Base-by-base conservation (phyloP, 192 early-diverging fungal genomes). In the Tieghemiomyces parasiticus region DNA sequence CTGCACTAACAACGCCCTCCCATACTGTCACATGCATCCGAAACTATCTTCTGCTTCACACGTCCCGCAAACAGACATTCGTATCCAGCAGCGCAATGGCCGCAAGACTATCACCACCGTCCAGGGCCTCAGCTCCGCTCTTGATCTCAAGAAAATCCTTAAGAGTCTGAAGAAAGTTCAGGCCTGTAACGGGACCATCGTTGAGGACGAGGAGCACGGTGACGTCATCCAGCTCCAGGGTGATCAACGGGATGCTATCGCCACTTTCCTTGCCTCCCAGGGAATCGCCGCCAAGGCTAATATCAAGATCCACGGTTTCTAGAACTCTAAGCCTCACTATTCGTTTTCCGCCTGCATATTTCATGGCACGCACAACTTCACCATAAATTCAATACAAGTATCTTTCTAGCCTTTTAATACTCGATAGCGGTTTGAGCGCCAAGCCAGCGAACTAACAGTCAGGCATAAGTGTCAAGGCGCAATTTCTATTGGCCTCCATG, bases 221-320 rank as follows among this genome's bases (percentile, higher is more conserved):
- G 75, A 89, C 59, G 84, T 93, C 60, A 90, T 98, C 68, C 93
- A 98, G 79, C 77, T 98, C 42, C 83, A 85, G 52, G 95, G 95
- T 53, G 95, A 98, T 79, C 93, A 98, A 69, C 85, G 95, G 62
- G 60, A 75, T 46, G 88, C 89, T 69, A 78, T 93, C 58, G 73
- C 72, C 58, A 72, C 81, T 63, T 95, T 98, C 72, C 75, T 98
- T n/a, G 71, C 78, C 42, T 61, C 71, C 16, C 78, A 92, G 67
- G 82, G 75, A 1, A 93, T 98, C 63, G 80, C 81, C 52, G 85
- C 78, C 66, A 93, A 90, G 75, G 78, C 81, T 47, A 74, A 87
- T 65, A 84, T 98, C 71, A 89, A 93, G 79, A 73, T 95, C 49
- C 95, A 98, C 82, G 95, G 95, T 72, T 95, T 95, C 86, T 97